Evolutionary conservation across 768 basidiomycete species (phyloP), one percentile per base, ranked within the genome.

Genomic region (Trametes coccinea): DNA sequence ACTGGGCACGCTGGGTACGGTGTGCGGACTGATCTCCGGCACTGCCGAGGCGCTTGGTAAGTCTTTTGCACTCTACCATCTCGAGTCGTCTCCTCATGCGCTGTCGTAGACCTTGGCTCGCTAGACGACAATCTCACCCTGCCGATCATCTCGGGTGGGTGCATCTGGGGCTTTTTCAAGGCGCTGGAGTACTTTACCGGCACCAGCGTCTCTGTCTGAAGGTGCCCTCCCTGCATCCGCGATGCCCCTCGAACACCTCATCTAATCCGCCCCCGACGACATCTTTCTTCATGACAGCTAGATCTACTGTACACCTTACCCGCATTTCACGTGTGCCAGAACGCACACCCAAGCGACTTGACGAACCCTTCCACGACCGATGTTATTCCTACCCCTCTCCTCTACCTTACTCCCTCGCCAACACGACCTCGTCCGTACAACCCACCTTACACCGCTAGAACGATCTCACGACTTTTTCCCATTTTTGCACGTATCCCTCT

Each of bases 71-170:
- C 1, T 54, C 14, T 30, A 1, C 34, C 34, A 37, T 37, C 34
- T 1, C 34, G 34, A 37, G 48, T 53, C 44, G 14, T 62, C 33
- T 48, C 51, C 49, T 33, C 13, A 33, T 31, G 29, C 31, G 27
- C 39, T 47, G 16, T 22, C 50, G 31, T 70, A 96, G 93, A 95
- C 72, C 78, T 96, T 2, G 93, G 93, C 16, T 83, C 82, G 0
- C 71, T 93, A 41, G 95, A 97, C 69, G 95, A 97, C 70, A 96
- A 97, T 71, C 73, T 97, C 29, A 95, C 92, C 7, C 75, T 97
- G 29, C 95, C 95, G 4, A 86, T 96, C 70, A 84, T 95, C 57
- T 87, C 92, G 5, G 94, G 94, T 2, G 90, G 85, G 2, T 80
- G 84, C 65, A 71, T 88, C 33, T 88, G 84, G 84, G 79, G 77